Base-by-base conservation (phyloP, 805 yeast species). In the Zygosaccharomyces kombuchaensis region DNA sequence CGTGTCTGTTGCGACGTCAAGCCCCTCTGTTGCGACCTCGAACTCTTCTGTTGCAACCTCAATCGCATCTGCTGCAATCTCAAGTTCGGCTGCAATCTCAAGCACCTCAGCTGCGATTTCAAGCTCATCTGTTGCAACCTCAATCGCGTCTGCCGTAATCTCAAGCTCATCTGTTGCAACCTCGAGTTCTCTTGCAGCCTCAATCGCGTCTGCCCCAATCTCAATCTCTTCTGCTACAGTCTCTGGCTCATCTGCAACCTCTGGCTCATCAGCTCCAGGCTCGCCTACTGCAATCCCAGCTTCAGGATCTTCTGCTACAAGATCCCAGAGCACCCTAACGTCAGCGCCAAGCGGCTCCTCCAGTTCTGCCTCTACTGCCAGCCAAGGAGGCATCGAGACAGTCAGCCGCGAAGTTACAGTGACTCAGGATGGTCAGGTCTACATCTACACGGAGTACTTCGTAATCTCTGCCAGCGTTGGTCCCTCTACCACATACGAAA, bases 381-480 rank as follows among this genome's bases (percentile, higher is more conserved):
- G 35, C n/a, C 14, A 34, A 6, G 25, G 13, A 16, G 21, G 14
- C 17, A 27, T 36, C 31, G 34, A 38, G 9, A 37, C 40, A 14
- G 30, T 37, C 23, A 48, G 48, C 17, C 36, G 37, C 10, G 52
- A 19, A 9, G 30, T 36, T 27, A 48, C 52, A n/a, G 37, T 44
- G n/a, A 48, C 52, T 26, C 21, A 31, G 30, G 22, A 36, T 37
- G 52, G 52, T 23, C 36, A 43, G 29, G 47, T 38, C 14, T 43
- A 48, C 25, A 43, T 49, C 22, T 49, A 43, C 46, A 49, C 52
- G 26, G 40, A 44, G 31, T 43, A 26, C 36, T 43, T 29, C 35
- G 48, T 44, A n/a, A 39, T 45, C 16, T 31, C 48, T 12, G 29
- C 43, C 4, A 30, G 21, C n/a, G 36, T 37, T 5, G 34, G 34